Base-by-base conservation (phyloP, 768 basidiomycete genomes). In the Symmetrospora coprosmae region DNA sequence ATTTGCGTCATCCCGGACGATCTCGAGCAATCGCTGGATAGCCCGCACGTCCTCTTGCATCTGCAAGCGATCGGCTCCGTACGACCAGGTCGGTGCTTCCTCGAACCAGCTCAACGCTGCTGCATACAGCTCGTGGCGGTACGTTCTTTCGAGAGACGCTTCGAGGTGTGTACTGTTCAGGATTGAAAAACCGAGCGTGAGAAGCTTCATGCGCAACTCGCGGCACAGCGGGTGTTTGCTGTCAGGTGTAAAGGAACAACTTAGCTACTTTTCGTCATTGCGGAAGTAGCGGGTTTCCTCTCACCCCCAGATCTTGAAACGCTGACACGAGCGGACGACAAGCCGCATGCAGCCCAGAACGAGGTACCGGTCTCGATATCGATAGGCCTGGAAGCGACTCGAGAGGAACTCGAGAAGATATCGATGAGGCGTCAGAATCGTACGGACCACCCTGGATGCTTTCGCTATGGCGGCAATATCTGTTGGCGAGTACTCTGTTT, bases 81-180 rank as follows among this genome's bases (percentile, higher is more conserved):
- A 94, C 3, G 91, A 84, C 91, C 92, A 97, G 67, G 91, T 96
- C 67, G 90, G 85, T n/a, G 85, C 79, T 47, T 84, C 80, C n/a
- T 84, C 75, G 73, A 97, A 99, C 94, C 92, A 97, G 2, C 82
- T 79, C 66, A 87, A 87, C 2, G 88, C 89, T 1, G 82, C 79
- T 4, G 74, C 72, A 71, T 89, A 99, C 5, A 99, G 74, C 49
- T 76, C 76, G 65, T 86, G 81, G 39, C 94, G 80, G 31, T 89
- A 73, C 21, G 77, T 68, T 66, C 82, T 78, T 72, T 97, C 91
- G 56, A 86, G 84, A 62, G 81, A 81, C 0, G 81, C 76, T 70
- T 97, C 92, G 65, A 94, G 75, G 64, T 82, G 79, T 11, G 87
- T 91, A 66, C 88, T 88, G 67, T 85, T 85, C 34, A 97, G 73